Base-by-base conservation (phyloP, 495 filamentous ascomycete genomes). In the Aspergillus hancockii region DNA sequence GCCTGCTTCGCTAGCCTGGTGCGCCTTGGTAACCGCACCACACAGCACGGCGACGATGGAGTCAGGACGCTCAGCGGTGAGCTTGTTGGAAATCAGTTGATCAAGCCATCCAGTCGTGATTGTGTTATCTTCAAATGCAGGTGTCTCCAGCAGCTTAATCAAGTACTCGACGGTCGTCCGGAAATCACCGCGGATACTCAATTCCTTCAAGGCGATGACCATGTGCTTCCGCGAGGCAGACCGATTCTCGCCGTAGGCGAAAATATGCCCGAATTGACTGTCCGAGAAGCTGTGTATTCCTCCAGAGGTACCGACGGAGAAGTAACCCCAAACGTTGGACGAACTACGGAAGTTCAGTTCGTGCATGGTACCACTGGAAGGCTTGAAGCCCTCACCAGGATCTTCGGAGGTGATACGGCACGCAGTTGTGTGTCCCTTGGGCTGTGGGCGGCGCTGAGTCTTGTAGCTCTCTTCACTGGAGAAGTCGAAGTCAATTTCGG, bases 371-470 rank as follows among this genome's bases (percentile, higher is more conserved):
- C 94, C 94, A 68, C 92, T 93, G 21, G 94, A 99, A 54, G 94
- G 94, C 83, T 99, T 99, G 85, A 99, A 99, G 31, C 94, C 94
- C 83, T 99, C 94, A 62, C 93, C 94, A 16, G 94, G 94, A 73
- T 99, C 94, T 77, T 99, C 94, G 2, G 95, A 99, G 28, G 94
- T 99, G 77, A 99, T 99, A 87, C 94, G 91, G 78, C 94, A 99
- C 55, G 94, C 94, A 34, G 94, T 99, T 60, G 90, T 94, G 79
- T 99, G 94, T 45, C 94, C 94, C 78, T 96, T 96, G 53, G 94
- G 91, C 52, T 87, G 88, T 30, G 94, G 94, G 61, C 92, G 83
- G 60, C 94, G 85, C 79, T 99, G 94, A 2, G 85, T 89, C 76
- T 89, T 81, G 55, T 87, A 82, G 73, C 90, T 96, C 70, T 88